These are phyloP conservation scores for Dacryopinax primogenitus DNA, from an alignment of 768 basidiomycete genomes.

Conservation along the genomic window DNA sequence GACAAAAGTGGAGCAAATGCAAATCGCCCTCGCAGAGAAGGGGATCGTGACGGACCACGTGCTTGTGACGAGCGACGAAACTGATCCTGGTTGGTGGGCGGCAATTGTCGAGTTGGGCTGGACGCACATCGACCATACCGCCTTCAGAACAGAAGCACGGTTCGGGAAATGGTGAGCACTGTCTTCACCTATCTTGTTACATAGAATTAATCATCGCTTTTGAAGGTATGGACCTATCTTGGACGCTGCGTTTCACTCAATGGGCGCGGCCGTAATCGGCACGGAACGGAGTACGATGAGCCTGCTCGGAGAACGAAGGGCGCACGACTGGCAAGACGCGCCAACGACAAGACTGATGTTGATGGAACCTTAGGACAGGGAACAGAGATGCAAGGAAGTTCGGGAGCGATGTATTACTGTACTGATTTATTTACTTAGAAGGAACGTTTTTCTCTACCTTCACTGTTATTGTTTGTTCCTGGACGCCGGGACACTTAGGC, in stretches of 20 bases:
- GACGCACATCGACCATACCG: slow-evolving; percentile 5
- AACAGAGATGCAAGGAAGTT: neutral
- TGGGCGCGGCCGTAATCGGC: slow-evolving; percentile 55
- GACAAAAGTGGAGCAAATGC: neutral
- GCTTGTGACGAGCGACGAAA: slow-evolving; percentile 12
- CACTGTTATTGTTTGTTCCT: no score
- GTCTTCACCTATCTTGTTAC: no score
- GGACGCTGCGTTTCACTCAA: slow-evolving; percentile 59
- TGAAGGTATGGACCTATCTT: slow-evolving; percentile 67
- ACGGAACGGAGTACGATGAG: slow-evolving; percentile 63
- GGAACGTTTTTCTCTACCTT: no score
- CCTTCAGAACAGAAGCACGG: neutral
- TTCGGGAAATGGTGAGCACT: neutral
- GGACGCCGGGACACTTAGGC: no score
- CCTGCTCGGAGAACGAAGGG: slow-evolving; percentile 49
- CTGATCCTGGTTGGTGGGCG: slow-evolving; percentile 12
- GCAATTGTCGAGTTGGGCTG: slow-evolving; percentile 9
- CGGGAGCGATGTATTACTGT: no score
- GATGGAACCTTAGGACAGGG: neutral
- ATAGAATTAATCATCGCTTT: no score
- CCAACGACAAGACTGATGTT: neutral
- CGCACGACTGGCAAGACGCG: slow-evolving; percentile 53
- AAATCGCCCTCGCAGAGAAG: neutral
- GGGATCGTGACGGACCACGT: neutral
- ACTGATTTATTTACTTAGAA: no score